Evolutionary conservation across 768 basidiomycete species (phyloP).

Genomic region (Suillus occidentalis): DNA sequence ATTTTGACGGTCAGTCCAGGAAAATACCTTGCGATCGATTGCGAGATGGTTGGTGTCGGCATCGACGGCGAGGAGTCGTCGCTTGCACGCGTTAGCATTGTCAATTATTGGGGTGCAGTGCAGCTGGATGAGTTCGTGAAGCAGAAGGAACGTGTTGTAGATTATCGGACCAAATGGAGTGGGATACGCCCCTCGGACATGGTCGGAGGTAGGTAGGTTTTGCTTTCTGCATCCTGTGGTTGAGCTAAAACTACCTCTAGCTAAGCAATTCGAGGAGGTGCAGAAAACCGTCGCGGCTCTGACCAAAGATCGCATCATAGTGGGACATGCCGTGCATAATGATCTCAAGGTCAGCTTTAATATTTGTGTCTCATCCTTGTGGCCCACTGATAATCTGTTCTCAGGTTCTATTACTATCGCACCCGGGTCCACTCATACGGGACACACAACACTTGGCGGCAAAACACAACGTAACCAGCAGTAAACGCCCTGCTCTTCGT

Average conservation of each 20-base stretch:
- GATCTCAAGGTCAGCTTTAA: slow-evolving; percentile 65
- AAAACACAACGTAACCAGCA: slow-evolving; percentile 60
- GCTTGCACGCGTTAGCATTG: slow-evolving; percentile 84
- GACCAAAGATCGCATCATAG: slow-evolving; percentile 72
- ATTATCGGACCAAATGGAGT: slow-evolving; percentile 89
- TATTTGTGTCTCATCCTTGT: not conserved
- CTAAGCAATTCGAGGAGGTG: slow-evolving; percentile 75
- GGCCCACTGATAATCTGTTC: not conserved
- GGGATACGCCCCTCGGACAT: slow-evolving; percentile 81
- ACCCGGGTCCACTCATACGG: slow-evolving; percentile 60
- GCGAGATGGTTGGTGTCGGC: slow-evolving; percentile 98
- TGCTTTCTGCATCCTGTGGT: not conserved
- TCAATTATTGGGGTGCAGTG: slow-evolving; percentile 83
- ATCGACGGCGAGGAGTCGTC: slow-evolving; percentile 79
- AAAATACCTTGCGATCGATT: slow-evolving; percentile 84
- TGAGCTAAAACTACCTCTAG: slow-evolving; percentile 36
- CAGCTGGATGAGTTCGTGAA: slow-evolving; percentile 83
- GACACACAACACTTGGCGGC: slow-evolving; percentile 69
- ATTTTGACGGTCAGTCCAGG: slow-evolving; percentile 49
- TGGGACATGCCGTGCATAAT: slow-evolving; percentile 91
- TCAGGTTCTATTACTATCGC: slow-evolving; percentile 69
- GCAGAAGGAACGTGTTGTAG: slow-evolving; percentile 85
- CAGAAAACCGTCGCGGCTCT: slow-evolving; percentile 78
- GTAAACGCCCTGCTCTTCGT: slow-evolving; percentile 71
- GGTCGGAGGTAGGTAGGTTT: slow-evolving; percentile 50